Evolutionary conservation across 805 yeast species (phyloP).

Genomic region (Candida ortonii): DNA sequence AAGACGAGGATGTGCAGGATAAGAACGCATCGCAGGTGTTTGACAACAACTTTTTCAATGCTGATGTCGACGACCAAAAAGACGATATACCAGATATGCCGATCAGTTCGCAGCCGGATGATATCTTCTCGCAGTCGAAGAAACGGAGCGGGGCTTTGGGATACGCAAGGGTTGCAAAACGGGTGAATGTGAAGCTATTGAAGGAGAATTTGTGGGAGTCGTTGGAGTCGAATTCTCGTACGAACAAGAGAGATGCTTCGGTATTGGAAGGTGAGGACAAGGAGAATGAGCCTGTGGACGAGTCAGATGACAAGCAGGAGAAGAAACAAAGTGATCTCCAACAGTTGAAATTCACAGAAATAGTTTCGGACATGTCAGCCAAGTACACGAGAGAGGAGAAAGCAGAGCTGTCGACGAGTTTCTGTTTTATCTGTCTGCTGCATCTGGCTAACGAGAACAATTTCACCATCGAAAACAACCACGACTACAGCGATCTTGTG

Average conservation of each 20-base stretch:
- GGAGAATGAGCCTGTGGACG: conserved; percentile 5
- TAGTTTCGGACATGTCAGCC: conserved; percentile 35
- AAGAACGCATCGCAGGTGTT: conserved; percentile 13
- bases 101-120: conserved; percentile 20
- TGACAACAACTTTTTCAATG: conserved; percentile 18
- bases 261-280: conserved; percentile 24
- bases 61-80: conserved; percentile 37
- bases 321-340: conserved; percentile 7
- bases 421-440: conserved; percentile 47
- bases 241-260: conserved; percentile 31
- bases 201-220: conserved; percentile 48
- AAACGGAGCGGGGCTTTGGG: conserved; percentile 30
- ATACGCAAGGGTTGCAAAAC: conserved; percentile 46
- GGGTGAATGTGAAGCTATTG: conserved; percentile 45
- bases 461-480: conserved; percentile 35
- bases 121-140: conserved; percentile 16
- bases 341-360: conserved; percentile 30
- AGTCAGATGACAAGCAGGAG: conserved; percentile 5
- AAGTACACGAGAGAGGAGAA: conserved; percentile 39
- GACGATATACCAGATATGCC: conserved; percentile 27
- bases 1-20: conserved; percentile 15
- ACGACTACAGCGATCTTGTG: conserved; percentile 36
- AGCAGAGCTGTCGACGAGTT: conserved; percentile 47
- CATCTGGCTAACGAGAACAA: conserved; percentile 52
- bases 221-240: conserved; percentile 24